Evolutionary conservation across 2,329 filamentous ascomycete genomes (phyloP), one percentile per base, ranked within the genome.

Genomic region (Penicillium sp.): DNA sequence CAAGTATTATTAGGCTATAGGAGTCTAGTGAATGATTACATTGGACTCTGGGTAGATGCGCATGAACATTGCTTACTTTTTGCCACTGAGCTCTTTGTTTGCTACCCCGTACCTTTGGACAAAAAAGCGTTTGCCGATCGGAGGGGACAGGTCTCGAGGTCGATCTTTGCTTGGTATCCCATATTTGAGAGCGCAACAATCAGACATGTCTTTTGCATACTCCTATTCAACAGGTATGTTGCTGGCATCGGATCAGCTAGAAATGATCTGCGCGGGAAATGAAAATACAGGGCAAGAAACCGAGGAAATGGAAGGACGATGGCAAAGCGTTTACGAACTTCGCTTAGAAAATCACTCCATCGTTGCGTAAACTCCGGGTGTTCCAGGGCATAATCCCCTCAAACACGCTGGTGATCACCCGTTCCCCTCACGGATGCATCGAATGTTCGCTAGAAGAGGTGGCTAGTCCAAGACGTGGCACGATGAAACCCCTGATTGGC

Each of bases 361-460:
- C 23, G 3, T 19, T 23, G 18, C 6, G 13, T 38, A 11, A 26
- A 13, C 19, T 11, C 13, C 18, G 8, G 16, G 3, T 19, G n/a
- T 6, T 29, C 18, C 39, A 53, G 32, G 40, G 18, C 27, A 50
- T 40, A 36, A n/a, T 5, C n/a, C 32, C 23, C 26, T 27, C 34
- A n/a, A 13, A 43, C 34, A 7, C 34, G 26, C n/a, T 9, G 38
- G 35, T 11, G 46, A 49, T 49, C 18, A 34, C 19, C n/a, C 26
- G 35, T 48, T n/a, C 45, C 46, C 51, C 46, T 44, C 46, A 53
- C 18, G 2, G 32, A 44, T 44, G 39, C 46, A 50, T 50, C 46
- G 46, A 44, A 50, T 49, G 51, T 50, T 43, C 40, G 47, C 43
- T 29, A 44, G 51, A 34, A 44, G 46, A 29, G 39, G 9, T 30